Base-by-base conservation (phyloP, 2,329 filamentous ascomycete genomes). In the Xylariaceae sp. region DNA sequence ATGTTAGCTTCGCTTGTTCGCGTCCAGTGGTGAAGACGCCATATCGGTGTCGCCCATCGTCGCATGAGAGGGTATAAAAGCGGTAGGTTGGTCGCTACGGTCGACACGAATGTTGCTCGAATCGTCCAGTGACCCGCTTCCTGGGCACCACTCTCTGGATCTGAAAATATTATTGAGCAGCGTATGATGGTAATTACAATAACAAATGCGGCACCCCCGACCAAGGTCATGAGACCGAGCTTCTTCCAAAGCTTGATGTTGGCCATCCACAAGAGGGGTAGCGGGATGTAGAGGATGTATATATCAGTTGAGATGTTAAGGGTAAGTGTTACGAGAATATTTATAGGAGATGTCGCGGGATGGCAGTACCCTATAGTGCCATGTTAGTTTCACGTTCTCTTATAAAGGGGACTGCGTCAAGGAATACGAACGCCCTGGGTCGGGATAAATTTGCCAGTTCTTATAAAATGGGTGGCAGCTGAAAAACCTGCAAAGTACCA, bases 391-490 rank as follows among this genome's bases (percentile, higher is more conserved):
- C n/a, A n/a, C n/a, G n/a, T 6, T 9, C 45, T 40, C 15, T 33
- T 16, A 4, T 6, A 10, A 37, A 15, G 2, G 16, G 3, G 10
- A 15, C 3, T 6, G 6, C 8, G 11, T 5, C 7, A 23, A 8
- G 35, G 11, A 18, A 15, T 3, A 72, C 77, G 60, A 63, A 81
- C 78, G 76, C 9, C 82, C 81, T 0, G 82, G 82, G 24, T 85
- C 67, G 0, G 83, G 83, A 46, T 77, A 70, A 42, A 86, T 83
- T 64, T 85, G 81, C 81, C 82, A 86, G 61, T 81, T 80, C 32
- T 75, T 75, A 21, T 70, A 58, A 47, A 85, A 75, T 0, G 81
- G 81, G 20, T 73, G 72, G 58, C 83, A 86, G 6, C 76, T 75
- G 3, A 80, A 69, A 11, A 83, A 73, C 29, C 84, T 75, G 3